These are phyloP conservation scores for Teratosphaeria zuluensis DNA, from an alignment of 2,329 filamentous ascomycete species.

Conservation along the genomic window DNA sequence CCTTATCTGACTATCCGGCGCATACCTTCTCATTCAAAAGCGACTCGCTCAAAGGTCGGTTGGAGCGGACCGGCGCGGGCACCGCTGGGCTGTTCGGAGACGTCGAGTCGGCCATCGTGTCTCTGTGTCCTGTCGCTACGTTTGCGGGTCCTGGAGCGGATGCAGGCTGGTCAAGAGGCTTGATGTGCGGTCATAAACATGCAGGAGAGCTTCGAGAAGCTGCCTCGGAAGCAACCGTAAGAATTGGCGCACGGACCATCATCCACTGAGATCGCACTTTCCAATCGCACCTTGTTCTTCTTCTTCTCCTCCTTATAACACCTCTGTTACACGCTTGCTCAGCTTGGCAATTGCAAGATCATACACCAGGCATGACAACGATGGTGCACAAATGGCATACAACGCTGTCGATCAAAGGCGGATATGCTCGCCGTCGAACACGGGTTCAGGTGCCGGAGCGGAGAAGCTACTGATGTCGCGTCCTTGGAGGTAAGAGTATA, in stretches of 20 bases:
- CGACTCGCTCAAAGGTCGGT: constrained; percentile 85
- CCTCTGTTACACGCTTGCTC: background rate
- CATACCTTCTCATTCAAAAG: constrained; percentile 97
- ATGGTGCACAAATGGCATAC: background rate
- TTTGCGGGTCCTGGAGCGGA: background rate
- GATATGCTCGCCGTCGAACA: background rate
- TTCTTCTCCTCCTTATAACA: background rate
- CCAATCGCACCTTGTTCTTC: background rate
- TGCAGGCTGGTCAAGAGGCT: background rate
- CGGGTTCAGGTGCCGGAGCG: background rate
- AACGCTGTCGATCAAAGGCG: background rate
- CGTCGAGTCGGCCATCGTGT: constrained; percentile 48
- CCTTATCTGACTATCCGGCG: background rate
- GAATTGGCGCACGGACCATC: background rate
- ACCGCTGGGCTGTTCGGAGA: constrained; percentile 46
- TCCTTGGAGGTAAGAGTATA: background rate
- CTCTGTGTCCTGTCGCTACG: constrained; percentile 7
- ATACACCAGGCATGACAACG: background rate
- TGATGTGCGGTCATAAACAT: constrained; percentile 4
- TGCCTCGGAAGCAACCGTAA: background rate
- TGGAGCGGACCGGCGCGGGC: constrained; percentile 55
- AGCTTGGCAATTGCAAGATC: background rate
- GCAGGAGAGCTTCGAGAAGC: background rate
- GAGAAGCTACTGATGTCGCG: background rate
- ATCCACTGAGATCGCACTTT: background rate